Evolutionary conservation across 129 eudicot species (phyloP).

Genomic region (Lonicera japonica): DNA sequence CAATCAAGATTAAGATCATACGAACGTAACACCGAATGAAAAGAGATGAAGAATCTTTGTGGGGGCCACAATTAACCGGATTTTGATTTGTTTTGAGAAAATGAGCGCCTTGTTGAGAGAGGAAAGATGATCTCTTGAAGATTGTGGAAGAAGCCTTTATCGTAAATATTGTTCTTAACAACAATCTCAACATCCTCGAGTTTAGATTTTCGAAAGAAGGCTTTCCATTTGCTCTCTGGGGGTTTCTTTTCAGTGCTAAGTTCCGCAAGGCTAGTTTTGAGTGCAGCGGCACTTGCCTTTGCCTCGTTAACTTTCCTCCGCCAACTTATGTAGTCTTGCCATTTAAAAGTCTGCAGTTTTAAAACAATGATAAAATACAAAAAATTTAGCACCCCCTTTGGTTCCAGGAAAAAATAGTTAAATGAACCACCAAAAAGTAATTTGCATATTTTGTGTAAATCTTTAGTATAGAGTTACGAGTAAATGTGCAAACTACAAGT

Average conservation of each 20-base stretch:
- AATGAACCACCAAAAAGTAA: no score
- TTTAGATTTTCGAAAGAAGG: slow-evolving; percentile 63
- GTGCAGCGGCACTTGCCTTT: slow-evolving; percentile 74
- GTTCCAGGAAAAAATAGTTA: no score
- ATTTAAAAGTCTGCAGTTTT: slow-evolving; percentile 62
- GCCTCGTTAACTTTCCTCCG: slow-evolving; percentile 79
- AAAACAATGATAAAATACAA: no score
- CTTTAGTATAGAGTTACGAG: no score
- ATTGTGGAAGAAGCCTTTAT: slow-evolving; percentile 62
- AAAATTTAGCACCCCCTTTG: no score
- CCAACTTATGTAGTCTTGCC: slow-evolving; percentile 84
- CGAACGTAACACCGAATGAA: neutral
- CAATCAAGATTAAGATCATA: no score
- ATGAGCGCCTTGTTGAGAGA: slow-evolving; percentile 58
- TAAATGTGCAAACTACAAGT: no score
- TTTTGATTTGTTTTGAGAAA: slow-evolving; percentile 47
- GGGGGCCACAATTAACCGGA: slow-evolving; percentile 15
- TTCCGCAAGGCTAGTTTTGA: slow-evolving; percentile 64
- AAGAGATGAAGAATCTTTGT: neutral
- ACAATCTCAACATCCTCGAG: slow-evolving; percentile 43
- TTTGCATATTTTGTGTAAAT: no score
- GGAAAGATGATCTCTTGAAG: slow-evolving; percentile 61
- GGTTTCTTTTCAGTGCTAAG: slow-evolving; percentile 38
- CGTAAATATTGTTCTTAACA: slow-evolving; percentile 57
- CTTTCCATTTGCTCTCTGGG: slow-evolving; percentile 74